Percentiles rank a stretch among this genome's conserved stretches.
Evolutionary conservation across 345 rosid species (phyloP).

Genomic region (Eutrema heterophyllum): DNA sequence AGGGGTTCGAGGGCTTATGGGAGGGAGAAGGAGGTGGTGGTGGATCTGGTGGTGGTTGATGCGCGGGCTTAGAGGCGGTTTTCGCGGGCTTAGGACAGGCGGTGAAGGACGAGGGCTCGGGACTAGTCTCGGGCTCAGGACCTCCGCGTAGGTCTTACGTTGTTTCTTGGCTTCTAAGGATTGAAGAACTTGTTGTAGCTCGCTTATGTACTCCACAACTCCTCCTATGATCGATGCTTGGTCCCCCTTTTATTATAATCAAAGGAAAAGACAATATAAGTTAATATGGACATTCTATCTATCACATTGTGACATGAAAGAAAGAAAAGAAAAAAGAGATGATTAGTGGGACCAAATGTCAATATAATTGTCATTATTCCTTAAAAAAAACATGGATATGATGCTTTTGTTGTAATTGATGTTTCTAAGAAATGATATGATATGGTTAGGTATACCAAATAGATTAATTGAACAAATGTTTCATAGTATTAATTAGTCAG

Average conservation of each 20-base stretch:
- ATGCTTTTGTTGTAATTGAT: slow-evolving; percentile 7
- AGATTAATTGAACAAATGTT: not conserved
- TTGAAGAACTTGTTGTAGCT: slow-evolving; percentile 85
- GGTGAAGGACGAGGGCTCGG: slow-evolving; percentile 63
- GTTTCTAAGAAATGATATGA: slow-evolving; percentile 14
- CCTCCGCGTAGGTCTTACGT: slow-evolving; percentile 84
- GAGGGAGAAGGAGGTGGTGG: slow-evolving; percentile 45
- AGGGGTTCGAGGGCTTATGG: slow-evolving; percentile 85
- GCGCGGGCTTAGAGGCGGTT: slow-evolving; percentile 67
- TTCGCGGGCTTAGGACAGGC: slow-evolving; percentile 33
- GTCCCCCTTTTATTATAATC: slow-evolving; percentile 57
- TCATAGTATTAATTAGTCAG: not conserved
- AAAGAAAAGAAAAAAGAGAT: slow-evolving; percentile 4
- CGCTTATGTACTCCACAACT: slow-evolving; percentile 91
- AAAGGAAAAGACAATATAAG: slow-evolving; percentile 4
- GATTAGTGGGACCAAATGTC: slow-evolving; percentile 31
- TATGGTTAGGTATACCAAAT: slow-evolving; percentile 10
- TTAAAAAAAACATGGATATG: slow-evolving; percentile 3
- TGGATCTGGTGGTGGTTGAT: slow-evolving; percentile 34
- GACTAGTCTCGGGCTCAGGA: slow-evolving; percentile 64
- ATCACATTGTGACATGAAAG: slow-evolving; percentile 6
- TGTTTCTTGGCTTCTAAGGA: slow-evolving; percentile 91
- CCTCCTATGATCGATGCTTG: slow-evolving; percentile 99
- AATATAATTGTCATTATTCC: slow-evolving; percentile 17
- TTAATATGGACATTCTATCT: slow-evolving; percentile 4